Base-by-base conservation (phyloP, 495 filamentous ascomycete species). In the Letharia columbiana region DNA sequence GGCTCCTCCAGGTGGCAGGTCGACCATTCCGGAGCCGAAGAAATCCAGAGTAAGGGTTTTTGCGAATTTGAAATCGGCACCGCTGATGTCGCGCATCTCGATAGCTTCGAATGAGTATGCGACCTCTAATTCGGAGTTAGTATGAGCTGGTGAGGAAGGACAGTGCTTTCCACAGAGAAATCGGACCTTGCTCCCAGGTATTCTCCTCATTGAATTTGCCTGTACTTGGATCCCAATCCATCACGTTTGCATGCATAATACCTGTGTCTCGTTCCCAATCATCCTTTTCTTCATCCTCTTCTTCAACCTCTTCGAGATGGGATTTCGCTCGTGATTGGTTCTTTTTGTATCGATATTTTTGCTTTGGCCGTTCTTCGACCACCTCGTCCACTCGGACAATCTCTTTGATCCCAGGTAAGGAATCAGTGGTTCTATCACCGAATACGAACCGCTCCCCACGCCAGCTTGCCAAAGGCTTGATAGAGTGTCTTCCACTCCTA, bases 401-500 rank as follows among this genome's bases (percentile, higher is more conserved):
- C 68, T 88, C 89, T 67, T 89, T 86, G 61, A 94, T 85, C 8
- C 78, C 83, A 1, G 85, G 84, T 50, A 92, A 71, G 18, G 66
- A 85, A 85, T 60, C 81, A 72, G 67, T 76, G 77, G 66, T 87
- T 81, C 11, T 40, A 33, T 62, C 52, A 33, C 56, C 65, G 47
- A 86, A 91, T 4, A 91, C 81, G 63, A 88, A 81, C 35, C 83
- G 83, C 72, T 98, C 94, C 64, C 91, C 90, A 62, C 84, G 86
- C 94, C 94, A 98, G 73, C 80, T 93, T 47, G 87, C 84, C n/a
- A 97, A 75, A 10, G 94, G 94, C 67, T 88, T 84, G 64, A 92
- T 82, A 18, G 80, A 81, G 7, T 79, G 76, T 57, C 87, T 77
- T 13, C 83, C 85, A 35, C 79, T 85, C 57, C 85, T 82, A 39